Base-by-base conservation (phyloP, 768 basidiomycete genomes). In the Ramaria sp. region DNA sequence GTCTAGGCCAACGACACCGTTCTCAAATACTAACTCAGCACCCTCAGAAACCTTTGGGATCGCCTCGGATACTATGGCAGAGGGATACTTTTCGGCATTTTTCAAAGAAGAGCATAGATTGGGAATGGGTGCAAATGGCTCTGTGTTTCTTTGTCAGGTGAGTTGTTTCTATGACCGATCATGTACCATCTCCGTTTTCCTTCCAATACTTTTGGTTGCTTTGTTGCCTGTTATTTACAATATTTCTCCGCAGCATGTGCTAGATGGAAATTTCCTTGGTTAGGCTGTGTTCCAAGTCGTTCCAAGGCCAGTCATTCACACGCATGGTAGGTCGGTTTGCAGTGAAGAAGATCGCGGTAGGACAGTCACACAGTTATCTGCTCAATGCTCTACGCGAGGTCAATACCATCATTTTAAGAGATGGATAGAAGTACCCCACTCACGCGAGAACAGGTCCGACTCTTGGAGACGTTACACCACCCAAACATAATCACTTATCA, bases 301-400 rank as follows among this genome's bases (percentile, higher is more conserved):
- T 54, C 51, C 36, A 39, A 2, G 32, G 22, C 48, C 13, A 9
- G 6, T 22, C 39, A 12, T 57, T 38, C 5, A 58, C 25, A 50
- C 22, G 15, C 56, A 47, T 44, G 32, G 54, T 59, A 79, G 88
- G 88, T 27, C 84, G 83, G 60, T 96, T 94, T 65, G 94, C 94
- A 0, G 88, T 96, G 45, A 98, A 98, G 71, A 97, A 96, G 66
- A 91, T 98, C 20, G 92, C 95, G 0, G 88, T 97, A 0, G 93
- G 93, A 47, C 81, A 89, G 63, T 94, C 90, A 0, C 87, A 91
- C 60, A 75, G 82, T 1, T 94, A 94, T 69, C 73, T 95, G 5
- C 69, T 92, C 38, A 83, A 82, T 48, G 92, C 88, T 52, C 71
- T 94, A 37, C 79, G 81, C 42, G 92, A 94, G 72, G 82, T 77